A percentile compares a stretch with the other conserved stretches of the same genome.
These are phyloP conservation scores for Isabelozyma gotoi DNA, from an alignment of 805 yeast species.

Conservation along the genomic window DNA sequence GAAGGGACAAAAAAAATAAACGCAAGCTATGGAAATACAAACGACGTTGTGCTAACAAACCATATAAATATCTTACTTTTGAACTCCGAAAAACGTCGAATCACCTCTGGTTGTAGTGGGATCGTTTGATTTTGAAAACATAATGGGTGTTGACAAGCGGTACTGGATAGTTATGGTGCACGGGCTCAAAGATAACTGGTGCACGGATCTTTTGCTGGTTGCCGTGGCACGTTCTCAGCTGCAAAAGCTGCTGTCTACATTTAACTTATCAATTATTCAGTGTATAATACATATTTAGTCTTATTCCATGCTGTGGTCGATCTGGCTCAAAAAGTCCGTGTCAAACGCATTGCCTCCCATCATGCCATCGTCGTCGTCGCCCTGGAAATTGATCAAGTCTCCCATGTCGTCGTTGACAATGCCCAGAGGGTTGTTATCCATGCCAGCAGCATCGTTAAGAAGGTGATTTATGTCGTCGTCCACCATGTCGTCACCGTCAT, in stretches of 20 bases:
- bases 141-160: no score
- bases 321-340: constrained; percentile 31
- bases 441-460: constrained; percentile 13
- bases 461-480: constrained; percentile 20
- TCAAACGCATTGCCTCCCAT: constrained; percentile 28
- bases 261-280: no score
- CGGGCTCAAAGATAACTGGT: not conserved
- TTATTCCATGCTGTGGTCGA: constrained; percentile 25
- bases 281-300: not conserved
- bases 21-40: no score
- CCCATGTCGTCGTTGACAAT: constrained; percentile 31
- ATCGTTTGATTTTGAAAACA: no score
- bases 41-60: no score
- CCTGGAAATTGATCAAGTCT: constrained; percentile 32
- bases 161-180: not conserved
- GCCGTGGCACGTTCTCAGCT: not conserved
- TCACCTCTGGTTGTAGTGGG: no score
- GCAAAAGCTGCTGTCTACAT: not conserved
- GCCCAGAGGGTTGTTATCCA: constrained; percentile 4
- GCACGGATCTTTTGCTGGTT: not conserved
- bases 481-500: not conserved
- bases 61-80: no score
- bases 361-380: constrained; percentile 26
- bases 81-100: no score
- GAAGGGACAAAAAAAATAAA: no score